phyloP scores from a whole-genome alignment of 139 green algal species.

The Closterium sp. region DNA sequence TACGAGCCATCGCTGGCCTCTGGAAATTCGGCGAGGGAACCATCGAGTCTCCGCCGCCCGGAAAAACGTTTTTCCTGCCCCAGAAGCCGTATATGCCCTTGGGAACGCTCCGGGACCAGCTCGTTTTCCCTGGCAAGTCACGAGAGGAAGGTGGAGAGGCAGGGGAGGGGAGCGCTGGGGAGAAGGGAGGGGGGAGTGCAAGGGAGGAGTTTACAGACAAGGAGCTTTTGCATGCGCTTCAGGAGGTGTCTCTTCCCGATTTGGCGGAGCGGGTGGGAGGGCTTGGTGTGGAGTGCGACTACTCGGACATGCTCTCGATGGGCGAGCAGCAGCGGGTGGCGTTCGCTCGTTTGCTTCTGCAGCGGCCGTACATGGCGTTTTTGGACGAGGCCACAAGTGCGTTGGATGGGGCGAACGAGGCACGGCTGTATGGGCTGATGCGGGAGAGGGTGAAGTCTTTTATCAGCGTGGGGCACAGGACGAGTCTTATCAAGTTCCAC shows the following conservation, averaged over 20 bases:
- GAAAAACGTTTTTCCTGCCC: constrained; percentile 79
- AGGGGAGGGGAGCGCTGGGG: neutral
- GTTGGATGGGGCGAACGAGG: constrained; percentile 50
- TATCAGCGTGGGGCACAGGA: constrained; percentile 46
- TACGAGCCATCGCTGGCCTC: constrained; percentile 65
- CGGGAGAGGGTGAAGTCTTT: neutral
- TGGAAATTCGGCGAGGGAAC: constrained; percentile 52
- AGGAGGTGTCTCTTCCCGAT: neutral
- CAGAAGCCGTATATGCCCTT: constrained; percentile 85
- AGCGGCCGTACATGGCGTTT: constrained; percentile 45
- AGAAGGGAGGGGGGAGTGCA: neutral
- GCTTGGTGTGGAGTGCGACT: constrained; percentile 40
- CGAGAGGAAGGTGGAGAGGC: neutral
- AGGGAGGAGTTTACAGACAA: neutral
- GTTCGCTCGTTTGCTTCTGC: constrained; percentile 75
- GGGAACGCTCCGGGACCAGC: constrained; percentile 76
- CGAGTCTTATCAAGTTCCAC: constrained; percentile 37
- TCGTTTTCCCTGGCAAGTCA: constrained; percentile 70
- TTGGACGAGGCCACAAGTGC: constrained; percentile 53
- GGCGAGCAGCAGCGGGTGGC: constrained; percentile 88
- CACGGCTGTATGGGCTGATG: constrained; percentile 37
- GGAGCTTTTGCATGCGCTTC: constrained; percentile 5
- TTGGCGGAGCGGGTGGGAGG: constrained; percentile 26
- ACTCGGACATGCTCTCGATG: constrained; percentile 47
- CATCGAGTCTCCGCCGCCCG: constrained; percentile 43